phyloP scores from a whole-genome alignment of 306 rosid genomes.

The Acmispon strigosus region DNA sequence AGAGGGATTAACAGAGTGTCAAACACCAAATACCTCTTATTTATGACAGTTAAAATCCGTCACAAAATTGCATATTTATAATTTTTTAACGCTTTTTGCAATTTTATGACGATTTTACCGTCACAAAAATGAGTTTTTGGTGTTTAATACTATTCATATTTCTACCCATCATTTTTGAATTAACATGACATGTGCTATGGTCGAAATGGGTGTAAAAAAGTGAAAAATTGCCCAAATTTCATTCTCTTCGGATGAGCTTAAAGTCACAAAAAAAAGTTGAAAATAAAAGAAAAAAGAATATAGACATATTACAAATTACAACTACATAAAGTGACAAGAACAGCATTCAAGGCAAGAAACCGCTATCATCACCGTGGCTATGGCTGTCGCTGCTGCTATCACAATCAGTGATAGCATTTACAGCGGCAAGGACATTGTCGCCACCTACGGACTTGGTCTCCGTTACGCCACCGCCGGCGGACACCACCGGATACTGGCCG shows the following conservation, averaged over 20 bases:
- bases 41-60: too few relatives aligned
- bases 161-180: too few relatives aligned
- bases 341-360: constrained; percentile 38
- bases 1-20: too few relatives aligned
- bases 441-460: constrained; percentile 14
- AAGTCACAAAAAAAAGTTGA: not conserved
- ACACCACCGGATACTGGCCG: constrained; percentile 8
- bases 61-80: too few relatives aligned
- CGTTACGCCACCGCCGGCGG: constrained; percentile 14
- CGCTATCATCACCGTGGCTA: not conserved
- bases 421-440: not conserved
- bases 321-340: not conserved
- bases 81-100: too few relatives aligned
- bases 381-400: not conserved
- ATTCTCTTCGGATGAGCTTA: not conserved
- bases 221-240: not conserved
- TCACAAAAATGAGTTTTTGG: too few relatives aligned
- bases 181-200: too few relatives aligned
- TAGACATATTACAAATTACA: not conserved
- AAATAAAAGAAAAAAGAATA: not conserved
- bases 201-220: too few relatives aligned
- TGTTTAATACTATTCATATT: too few relatives aligned
- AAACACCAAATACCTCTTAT: too few relatives aligned
- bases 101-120: too few relatives aligned
- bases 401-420: not conserved